Evolutionary conservation across 345 rosid genomes (phyloP).

Genomic region (Aurinia saxatilis): DNA sequence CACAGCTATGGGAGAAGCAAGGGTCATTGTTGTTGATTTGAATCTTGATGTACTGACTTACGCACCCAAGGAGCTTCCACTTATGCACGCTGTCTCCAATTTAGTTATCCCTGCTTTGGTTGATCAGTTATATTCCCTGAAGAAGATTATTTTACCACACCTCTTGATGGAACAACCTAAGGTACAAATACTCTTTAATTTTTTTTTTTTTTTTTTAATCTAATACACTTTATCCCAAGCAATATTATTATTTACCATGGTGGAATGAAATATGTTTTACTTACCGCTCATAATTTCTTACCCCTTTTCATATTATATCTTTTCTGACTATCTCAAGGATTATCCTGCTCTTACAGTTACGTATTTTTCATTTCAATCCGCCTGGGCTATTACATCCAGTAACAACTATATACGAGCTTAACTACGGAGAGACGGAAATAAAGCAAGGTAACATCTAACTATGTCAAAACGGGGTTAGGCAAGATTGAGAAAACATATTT

Average conservation of each 20-base stretch:
- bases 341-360: conserved; percentile 46
- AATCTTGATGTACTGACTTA: conserved; percentile 72
- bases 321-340: conserved; percentile 8
- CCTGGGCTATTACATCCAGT: conserved; percentile 73
- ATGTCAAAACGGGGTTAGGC: neutral
- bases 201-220: too few species aligned
- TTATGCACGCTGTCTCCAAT: conserved; percentile 51
- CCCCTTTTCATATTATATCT: neutral
- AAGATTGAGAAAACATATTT: neutral
- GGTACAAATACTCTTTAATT: conserved; percentile 30
- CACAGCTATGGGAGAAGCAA: conserved; percentile 67
- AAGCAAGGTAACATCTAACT: conserved; percentile 59
- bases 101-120: conserved; percentile 67
- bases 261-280: neutral
- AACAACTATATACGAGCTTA: conserved; percentile 75
- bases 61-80: conserved; percentile 61
- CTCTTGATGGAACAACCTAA: conserved; percentile 50
- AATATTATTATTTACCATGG: neutral
- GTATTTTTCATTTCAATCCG: conserved; percentile 60
- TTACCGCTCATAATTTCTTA: neutral
- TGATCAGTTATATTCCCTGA: conserved; percentile 69
- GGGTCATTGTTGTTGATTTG: conserved; percentile 54
- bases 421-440: conserved; percentile 83
- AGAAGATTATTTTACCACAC: conserved; percentile 43
- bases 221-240: neutral